phyloP scores from a whole-genome alignment of 805 yeast species.

The Saccharomycopsis lassenensis region DNA sequence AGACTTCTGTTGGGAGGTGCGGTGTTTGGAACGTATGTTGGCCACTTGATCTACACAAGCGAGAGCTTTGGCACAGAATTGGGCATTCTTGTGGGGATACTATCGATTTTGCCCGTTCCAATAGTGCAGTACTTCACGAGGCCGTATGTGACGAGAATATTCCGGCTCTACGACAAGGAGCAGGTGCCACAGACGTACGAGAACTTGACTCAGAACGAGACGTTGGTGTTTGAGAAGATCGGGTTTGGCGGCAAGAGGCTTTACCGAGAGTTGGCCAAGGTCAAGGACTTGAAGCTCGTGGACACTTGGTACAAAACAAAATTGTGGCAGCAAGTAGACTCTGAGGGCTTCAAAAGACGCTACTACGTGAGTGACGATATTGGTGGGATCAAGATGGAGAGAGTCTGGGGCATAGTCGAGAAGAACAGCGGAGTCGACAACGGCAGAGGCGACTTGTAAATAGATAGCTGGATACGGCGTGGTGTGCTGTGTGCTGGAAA shows the following conservation, averaged over 20 bases:
- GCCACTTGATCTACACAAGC: conserved; percentile 46
- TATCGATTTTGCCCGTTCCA: conserved; percentile 47
- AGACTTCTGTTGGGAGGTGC: conserved; percentile 53
- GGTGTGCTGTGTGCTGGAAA: too few relatives aligned
- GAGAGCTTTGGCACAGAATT: conserved; percentile 41
- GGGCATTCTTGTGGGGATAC: conserved; percentile 30
- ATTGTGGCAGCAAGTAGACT: conserved; percentile 30
- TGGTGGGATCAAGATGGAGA: conserved; percentile 76
- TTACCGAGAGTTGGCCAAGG: conserved; percentile 47
- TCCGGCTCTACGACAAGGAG: conserved; percentile 53
- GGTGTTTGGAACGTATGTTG: conserved; percentile 47
- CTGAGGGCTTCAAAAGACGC: conserved; percentile 20
- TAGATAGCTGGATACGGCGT: not conserved
- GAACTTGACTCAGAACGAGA: conserved; percentile 49
- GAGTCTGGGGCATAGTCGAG: conserved; percentile 79
- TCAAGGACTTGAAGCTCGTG: conserved; percentile 34
- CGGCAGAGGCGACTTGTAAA: conserved; percentile 45
- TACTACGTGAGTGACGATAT: conserved; percentile 57
- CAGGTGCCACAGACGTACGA: conserved; percentile 52
- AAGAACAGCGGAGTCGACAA: conserved; percentile 52
- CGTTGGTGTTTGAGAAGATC: conserved; percentile 56
- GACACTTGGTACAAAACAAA: conserved; percentile 37
- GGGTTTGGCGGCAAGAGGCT: conserved; percentile 55
- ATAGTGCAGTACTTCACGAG: conserved; percentile 41
- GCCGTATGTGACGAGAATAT: conserved; percentile 63